These are phyloP conservation scores for Daldinia grandis DNA, from an alignment of 495 filamentous ascomycete genomes.

Conservation along the genomic window DNA sequence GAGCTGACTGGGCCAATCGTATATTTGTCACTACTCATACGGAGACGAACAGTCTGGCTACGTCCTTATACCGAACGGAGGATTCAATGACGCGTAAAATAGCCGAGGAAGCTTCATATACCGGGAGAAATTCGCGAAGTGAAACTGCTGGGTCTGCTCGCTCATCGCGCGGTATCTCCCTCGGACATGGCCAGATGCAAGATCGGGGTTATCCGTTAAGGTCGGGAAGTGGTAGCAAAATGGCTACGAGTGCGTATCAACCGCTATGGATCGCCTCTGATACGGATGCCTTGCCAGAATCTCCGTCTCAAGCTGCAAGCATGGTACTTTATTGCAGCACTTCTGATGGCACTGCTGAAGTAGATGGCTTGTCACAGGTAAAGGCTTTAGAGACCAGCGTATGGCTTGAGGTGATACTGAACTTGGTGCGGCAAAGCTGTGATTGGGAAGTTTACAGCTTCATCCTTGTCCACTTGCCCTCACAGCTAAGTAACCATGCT, in stretches of 20 bases:
- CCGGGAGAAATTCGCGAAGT: constrained; percentile 48
- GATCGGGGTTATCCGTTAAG: constrained; percentile 49
- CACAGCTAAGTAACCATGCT: constrained; percentile 89
- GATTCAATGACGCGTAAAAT: constrained; percentile 59
- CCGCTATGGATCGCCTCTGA: constrained; percentile 63
- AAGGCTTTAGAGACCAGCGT: constrained; percentile 68
- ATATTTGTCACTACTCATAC: constrained; percentile 71
- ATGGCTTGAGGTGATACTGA: constrained; percentile 80
- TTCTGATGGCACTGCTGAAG: constrained; percentile 22
- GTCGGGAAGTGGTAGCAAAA: constrained; percentile 49
- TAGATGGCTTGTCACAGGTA: constrained; percentile 14
- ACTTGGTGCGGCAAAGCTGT: constrained; percentile 74
- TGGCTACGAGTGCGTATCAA: constrained; percentile 50
- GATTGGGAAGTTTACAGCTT: constrained; percentile 98
- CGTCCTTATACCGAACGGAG: constrained; percentile 72
- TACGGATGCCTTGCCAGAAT: constrained; percentile 58
- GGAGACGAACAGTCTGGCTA: constrained; percentile 76
- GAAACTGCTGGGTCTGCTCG: constrained; percentile 49
- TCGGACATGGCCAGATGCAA: constrained; percentile 53
- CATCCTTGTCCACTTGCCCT: constrained; percentile 83
- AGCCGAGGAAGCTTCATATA: constrained; percentile 58
- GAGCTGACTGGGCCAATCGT: constrained; percentile 78
- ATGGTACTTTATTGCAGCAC: constrained; percentile 47
- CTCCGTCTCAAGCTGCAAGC: constrained; percentile 53
- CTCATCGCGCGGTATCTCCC: constrained; percentile 56